These are phyloP conservation scores for Globisporangium rhizosaccharum DNA, from an alignment of 352 stramenopile genomes.

Conservation along the genomic window DNA sequence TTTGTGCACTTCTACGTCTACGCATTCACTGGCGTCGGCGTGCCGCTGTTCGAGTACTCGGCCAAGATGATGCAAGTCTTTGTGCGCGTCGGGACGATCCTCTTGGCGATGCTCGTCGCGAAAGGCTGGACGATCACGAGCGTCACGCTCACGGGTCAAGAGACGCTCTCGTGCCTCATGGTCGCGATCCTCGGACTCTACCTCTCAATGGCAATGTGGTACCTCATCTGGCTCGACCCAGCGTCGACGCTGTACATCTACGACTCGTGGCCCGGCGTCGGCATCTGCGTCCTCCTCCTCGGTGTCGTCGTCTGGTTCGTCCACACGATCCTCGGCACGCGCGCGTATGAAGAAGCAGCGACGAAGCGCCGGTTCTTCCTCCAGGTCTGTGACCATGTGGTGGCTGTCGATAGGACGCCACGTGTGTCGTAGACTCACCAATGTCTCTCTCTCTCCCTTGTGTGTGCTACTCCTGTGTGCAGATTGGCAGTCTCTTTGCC, in stretches of 20 bases:
- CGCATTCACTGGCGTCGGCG: constrained; percentile 58
- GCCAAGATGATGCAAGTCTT: constrained; percentile 69
- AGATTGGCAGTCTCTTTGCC: constrained; percentile 63
- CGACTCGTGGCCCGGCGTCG: constrained; percentile 66
- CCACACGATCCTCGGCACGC: constrained; percentile 59
- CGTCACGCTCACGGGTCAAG: constrained; percentile 51
- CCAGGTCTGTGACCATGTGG: constrained; percentile 18
- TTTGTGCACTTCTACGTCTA: constrained; percentile 58
- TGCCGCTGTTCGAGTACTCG: constrained; percentile 62
- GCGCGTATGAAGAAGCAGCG: constrained; percentile 46
- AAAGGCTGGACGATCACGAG: constrained; percentile 82
- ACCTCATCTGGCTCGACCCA: constrained; percentile 70
- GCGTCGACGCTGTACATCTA: constrained; percentile 81
- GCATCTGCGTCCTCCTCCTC: constrained; percentile 59
- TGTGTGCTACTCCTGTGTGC: constrained; percentile 2
- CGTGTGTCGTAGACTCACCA: background rate
- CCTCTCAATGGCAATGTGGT: constrained; percentile 77
- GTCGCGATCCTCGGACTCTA: constrained; percentile 56
- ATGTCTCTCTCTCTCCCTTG: background rate
- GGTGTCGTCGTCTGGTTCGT: constrained; percentile 60
- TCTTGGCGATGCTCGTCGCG: constrained; percentile 68
- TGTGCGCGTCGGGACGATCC: constrained; percentile 59
- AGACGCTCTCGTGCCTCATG: constrained; percentile 67
- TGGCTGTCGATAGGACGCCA: background rate
- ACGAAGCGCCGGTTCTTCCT: constrained; percentile 64